Percentiles rank a stretch among this genome's conserved stretches.
Conservation (phyloP, 768 basidiomycete genomes). For the Tricholoma terreum region DNA sequence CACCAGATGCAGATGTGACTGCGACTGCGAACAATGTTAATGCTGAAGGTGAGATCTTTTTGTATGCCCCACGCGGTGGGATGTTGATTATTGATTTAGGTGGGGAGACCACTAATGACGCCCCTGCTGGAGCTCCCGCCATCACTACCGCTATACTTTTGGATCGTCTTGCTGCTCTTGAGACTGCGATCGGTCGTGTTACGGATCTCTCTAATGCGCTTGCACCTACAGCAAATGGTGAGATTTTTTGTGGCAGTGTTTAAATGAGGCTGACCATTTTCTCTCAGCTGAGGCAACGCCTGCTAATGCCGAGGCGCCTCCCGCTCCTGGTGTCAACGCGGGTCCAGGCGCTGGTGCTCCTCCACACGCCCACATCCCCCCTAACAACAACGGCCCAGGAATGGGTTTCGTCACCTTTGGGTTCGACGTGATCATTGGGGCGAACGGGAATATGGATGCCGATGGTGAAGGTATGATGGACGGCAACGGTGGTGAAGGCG, state of each 20-base stretch:
- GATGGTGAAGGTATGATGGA: conserved; percentile 1
- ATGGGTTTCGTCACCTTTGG: conserved; percentile 35
- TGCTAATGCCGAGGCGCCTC: background rate
- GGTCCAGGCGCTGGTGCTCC: background rate
- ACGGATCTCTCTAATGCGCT: background rate
- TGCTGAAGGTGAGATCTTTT: background rate
- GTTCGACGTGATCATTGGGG: conserved; percentile 36
- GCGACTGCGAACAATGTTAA: background rate
- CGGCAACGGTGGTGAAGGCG: background rate
- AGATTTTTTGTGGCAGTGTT: background rate
- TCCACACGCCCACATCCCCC: background rate
- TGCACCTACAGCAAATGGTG: background rate
- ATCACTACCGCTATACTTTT: background rate
- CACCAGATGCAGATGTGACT: background rate
- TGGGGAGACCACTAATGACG: background rate
- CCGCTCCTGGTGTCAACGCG: background rate
- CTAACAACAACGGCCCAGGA: conserved; percentile 9
- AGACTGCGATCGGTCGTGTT: background rate
- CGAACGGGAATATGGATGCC: conserved; percentile 2
- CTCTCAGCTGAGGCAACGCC: background rate
- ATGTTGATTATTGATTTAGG: background rate
- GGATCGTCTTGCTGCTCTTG: background rate
- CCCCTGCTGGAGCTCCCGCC: background rate
- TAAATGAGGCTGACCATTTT: background rate
- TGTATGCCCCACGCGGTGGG: too few relatives aligned